These are phyloP conservation scores for Capsicum rhomboideum DNA, from an alignment of 257 asterid species.

Conservation along the genomic window DNA sequence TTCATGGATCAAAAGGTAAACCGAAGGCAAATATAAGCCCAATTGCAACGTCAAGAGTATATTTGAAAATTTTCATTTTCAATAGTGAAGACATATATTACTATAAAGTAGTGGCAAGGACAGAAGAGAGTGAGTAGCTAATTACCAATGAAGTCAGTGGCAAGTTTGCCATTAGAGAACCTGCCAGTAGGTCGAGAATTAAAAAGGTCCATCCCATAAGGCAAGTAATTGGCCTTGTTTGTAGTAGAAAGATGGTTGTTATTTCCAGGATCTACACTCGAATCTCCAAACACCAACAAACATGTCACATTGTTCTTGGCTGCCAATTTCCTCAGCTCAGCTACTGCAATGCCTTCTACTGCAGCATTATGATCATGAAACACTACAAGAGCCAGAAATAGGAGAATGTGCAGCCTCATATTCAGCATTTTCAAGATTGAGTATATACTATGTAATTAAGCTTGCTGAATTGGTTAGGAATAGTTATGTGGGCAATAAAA, in stretches of 20 bases:
- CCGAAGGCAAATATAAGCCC: background rate
- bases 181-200: slow-evolving; percentile 34
- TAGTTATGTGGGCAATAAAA: background rate
- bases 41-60: background rate
- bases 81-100: too few relatives aligned
- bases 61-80: too few relatives aligned
- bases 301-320: slow-evolving; percentile 31
- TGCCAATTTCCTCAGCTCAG: slow-evolving; percentile 19
- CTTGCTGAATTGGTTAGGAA: background rate
- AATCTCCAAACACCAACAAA: slow-evolving; percentile 48
- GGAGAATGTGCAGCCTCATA: background rate
- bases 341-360: slow-evolving; percentile 8
- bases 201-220: slow-evolving; percentile 40
- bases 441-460: background rate
- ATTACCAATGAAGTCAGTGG: slow-evolving; percentile 41
- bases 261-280: slow-evolving; percentile 56
- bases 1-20: background rate
- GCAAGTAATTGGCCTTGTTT: slow-evolving; percentile 29
- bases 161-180: slow-evolving; percentile 39
- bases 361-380: background rate
- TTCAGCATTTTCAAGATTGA: background rate
- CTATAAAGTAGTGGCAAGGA: too few relatives aligned
- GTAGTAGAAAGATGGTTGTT: slow-evolving; percentile 28
- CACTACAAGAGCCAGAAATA: background rate
- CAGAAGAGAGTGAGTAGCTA: background rate